Evolutionary conservation across 805 yeast species (phyloP).

Genomic region (Ogataea corticis): DNA sequence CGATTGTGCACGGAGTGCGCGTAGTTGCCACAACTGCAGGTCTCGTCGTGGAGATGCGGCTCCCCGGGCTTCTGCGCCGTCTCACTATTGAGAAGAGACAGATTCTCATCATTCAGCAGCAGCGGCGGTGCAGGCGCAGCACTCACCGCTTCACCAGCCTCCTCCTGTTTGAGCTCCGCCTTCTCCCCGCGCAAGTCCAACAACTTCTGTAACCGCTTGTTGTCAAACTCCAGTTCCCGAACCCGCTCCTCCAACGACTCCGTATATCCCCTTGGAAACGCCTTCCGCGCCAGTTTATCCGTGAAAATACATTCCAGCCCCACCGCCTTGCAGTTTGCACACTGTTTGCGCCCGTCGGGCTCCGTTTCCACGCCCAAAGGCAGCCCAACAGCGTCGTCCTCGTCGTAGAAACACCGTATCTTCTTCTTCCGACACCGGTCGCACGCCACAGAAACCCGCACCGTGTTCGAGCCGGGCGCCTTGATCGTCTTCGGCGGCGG

Average conservation of each 20-base stretch:
- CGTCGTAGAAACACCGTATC: slow-evolving; percentile 54
- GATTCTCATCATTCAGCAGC: slow-evolving; percentile 32
- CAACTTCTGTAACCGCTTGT: slow-evolving; percentile 63
- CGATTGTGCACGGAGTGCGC: slow-evolving; percentile 59
- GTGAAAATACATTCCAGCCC: slow-evolving; percentile 89
- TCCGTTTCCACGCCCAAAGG: slow-evolving; percentile 9
- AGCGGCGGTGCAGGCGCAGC: neutral
- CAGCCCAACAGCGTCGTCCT: slow-evolving; percentile 19
- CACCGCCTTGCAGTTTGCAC: slow-evolving; percentile 79
- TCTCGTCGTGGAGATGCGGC: slow-evolving; percentile 46
- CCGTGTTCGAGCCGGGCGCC: slow-evolving; percentile 65
- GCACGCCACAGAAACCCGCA: slow-evolving; percentile 87
- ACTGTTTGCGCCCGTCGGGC: slow-evolving; percentile 67
- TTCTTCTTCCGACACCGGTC: slow-evolving; percentile 85
- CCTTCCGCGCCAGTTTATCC: slow-evolving; percentile 80
- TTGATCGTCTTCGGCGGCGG: slow-evolving; percentile 50
- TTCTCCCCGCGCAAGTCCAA: slow-evolving; percentile 49
- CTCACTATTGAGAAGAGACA: slow-evolving; percentile 30
- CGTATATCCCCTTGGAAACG: slow-evolving; percentile 90
- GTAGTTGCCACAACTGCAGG: slow-evolving; percentile 56
- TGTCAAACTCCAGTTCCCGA: slow-evolving; percentile 82
- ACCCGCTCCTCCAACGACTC: slow-evolving; percentile 86
- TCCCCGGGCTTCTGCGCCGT: slow-evolving; percentile 28
- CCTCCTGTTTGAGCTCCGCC: neutral
- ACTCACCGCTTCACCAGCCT: neutral